Evolutionary conservation across 768 basidiomycete genomes (phyloP), one percentile per base, ranked within the genome.

Genomic region (Floccularia luteovirens): DNA sequence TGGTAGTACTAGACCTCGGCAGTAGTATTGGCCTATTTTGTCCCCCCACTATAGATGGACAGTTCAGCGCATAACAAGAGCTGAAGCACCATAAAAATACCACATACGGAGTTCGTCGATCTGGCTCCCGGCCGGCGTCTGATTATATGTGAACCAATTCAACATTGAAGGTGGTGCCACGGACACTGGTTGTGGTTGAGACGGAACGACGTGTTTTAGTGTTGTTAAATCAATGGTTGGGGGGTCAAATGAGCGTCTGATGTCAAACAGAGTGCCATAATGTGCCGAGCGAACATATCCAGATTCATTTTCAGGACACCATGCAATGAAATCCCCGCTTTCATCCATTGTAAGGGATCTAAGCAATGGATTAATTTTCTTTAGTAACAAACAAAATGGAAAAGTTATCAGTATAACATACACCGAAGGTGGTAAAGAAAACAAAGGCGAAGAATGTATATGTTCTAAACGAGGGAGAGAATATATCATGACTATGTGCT

Each of bases 391-490:
- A 21, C 28, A n/a, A 12, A 17, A 10, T 38, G 13, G 24, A 40
- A 20, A 10, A 36, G 13, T n/a, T n/a, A n/a, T n/a, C n/a, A n/a
- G n/a, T n/a, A n/a, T n/a, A 16, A 50, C 64, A 48, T 45, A 72
- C 72, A 59, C 44, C 11, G 57, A 50, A 12, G 59, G 51, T 14
- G 56, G 27, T 28, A 28, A 8, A 42, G 14, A 45, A 19, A 65
- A 62, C 20, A 69, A 55, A 37, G 61, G 55, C 30, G 71, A 39
- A 1, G 69, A 74, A 45, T 76, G 66, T 17, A 84, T 47, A 31
- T 63, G 58, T 52, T 84, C 78, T 25, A 86, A 64, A 48, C 67
- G 60, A 20, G 83, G 83, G 21, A 86, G 60, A 2, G 83, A 78
- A 58, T 82, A 83, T 3, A 75, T 62, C 4, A 77, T 58, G 2